Percentiles rank a stretch among this genome's conserved stretches.
phyloP scores from a whole-genome alignment of 2,329 filamentous ascomycete genomes.

The Microascus cirrosus region DNA sequence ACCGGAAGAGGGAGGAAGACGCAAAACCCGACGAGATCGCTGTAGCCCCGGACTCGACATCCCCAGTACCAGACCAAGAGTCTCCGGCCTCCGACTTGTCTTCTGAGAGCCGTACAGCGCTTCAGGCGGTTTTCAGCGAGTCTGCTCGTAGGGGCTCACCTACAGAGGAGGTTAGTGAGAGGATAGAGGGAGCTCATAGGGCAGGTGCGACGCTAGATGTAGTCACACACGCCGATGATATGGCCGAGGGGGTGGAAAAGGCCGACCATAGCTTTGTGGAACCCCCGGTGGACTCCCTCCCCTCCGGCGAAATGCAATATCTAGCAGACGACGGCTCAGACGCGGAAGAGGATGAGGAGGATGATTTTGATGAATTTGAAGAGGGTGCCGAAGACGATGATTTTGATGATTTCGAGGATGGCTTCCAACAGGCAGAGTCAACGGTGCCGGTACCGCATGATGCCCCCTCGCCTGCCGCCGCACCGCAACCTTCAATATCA shows the following conservation, averaged over 20 bases:
- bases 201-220: slow-evolving; percentile 44
- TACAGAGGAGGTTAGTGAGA: background rate
- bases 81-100: background rate
- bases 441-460: slow-evolving; percentile 15
- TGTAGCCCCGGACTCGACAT: slow-evolving; percentile 17
- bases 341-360: slow-evolving; percentile 38
- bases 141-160: slow-evolving; percentile 31
- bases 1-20: slow-evolving; percentile 43
- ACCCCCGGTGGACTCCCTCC: background rate
- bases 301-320: slow-evolving; percentile 13
- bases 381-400: slow-evolving; percentile 43
- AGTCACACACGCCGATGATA: slow-evolving; percentile 33
- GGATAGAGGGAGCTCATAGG: background rate
- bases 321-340: slow-evolving; percentile 19
- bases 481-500: slow-evolving; percentile 21
- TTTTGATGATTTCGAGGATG: slow-evolving; percentile 64
- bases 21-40: slow-evolving; percentile 51
- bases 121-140: slow-evolving; percentile 43
- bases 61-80: background rate
- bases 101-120: slow-evolving; percentile 19
- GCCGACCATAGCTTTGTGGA: background rate
- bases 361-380: slow-evolving; percentile 53
- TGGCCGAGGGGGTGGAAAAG: slow-evolving; percentile 15
- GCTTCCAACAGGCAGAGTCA: slow-evolving; percentile 48
- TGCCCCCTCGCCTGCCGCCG: slow-evolving; percentile 13